Evolutionary conservation across 2,329 filamentous ascomycete genomes (phyloP), one percentile per base, ranked within the genome.

Genomic region (Rutstroemia sp.): DNA sequence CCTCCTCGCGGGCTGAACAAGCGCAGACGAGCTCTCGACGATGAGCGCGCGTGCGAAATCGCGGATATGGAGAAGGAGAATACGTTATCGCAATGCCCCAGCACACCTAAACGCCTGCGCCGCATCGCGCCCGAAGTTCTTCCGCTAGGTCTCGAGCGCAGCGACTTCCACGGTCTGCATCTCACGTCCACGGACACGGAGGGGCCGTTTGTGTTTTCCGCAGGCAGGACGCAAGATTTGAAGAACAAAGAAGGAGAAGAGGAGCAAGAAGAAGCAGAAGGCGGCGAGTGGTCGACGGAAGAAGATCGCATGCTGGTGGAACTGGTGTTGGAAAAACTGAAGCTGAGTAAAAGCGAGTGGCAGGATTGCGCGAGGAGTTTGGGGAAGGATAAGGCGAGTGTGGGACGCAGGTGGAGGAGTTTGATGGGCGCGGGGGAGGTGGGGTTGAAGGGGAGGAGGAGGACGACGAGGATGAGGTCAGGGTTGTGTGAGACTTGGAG

Each of bases 271-370:
- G 42, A 36, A n/a, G 16, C 16, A 21, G 51, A n/a, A 53, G 38
- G 14, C 4, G 46, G 42, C 48, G 70, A 72, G 40, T 87, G 84
- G 84, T 83, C 76, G 58, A 73, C 75, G 2, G 83, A 86, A 60
- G 82, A 87, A 59, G 83, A 87, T 67, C 75, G 81, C 57, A 74
- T 84, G 57, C 73, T 87, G 2, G 80, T 87, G n/a, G 82, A 86
- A 70, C 75, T 87, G 17, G 81, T 87, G 40, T 73, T 87, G 5
- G 82, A 84, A 67, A 86, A 86, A 72, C 74, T 87, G 55, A 80
- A 79, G 70, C 74, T 87, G 21, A 78, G 78, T 63, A 84, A 82
- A 70, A 75, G 77, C 51, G 82, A 87, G 57, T 86, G 83, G 83
- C 80, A 84, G 58, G 83, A 87, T 66, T 86, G 83, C 68, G 83